Base-by-base conservation (phyloP, 179 eudicot species). In the Vitellaria paradoxa region DNA sequence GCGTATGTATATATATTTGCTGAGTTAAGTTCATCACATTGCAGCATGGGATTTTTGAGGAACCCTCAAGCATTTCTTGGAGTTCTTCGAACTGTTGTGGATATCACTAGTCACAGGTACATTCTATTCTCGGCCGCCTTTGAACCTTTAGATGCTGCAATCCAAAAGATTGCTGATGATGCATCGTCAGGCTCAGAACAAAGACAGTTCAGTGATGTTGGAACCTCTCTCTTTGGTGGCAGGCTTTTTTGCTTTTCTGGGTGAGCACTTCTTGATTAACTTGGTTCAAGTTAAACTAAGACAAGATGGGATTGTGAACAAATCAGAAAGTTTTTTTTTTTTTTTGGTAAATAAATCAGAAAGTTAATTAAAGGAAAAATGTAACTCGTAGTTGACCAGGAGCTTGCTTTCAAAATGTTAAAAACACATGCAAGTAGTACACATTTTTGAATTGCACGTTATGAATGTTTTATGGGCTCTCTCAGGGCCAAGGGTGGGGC, bases 41-140 rank as follows among this genome's bases (percentile, higher is more conserved):
- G 81, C 86, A 90, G 92, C 87, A 87, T 96, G 96, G 99, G 99
- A 23, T 89, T 87, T 82, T 66, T 96, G 77, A 88, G 77, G 72
- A 92, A 92, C 68, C 94, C 96, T 67, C 74, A 50, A 62, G 86
- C 90, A 73, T 89, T 94, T 72, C 88, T 96, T 75, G 75, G 74
- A 47, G 87, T 93, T 66, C 88, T 96, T 84, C 82, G 70, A 82
- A 79, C 81, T 79, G 88, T 84, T 66, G 47, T 87, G 74, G 84
- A 85, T 13, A 80, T 80, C 60, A 81, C 86, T 67, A 84, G 78
- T 78, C 87, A 83, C 82, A 88, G 91, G 73, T 89, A 92, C 85
- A 80, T 94, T 77, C 87, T 94, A 74, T 83, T 93, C 76, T 86
- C 97, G 20, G 90, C 92, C 80, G 96, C 93, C 67, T 89, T 85